These are phyloP conservation scores for Entomortierella parvispora DNA, from an alignment of 192 early-diverging fungal species.

Conservation along the genomic window DNA sequence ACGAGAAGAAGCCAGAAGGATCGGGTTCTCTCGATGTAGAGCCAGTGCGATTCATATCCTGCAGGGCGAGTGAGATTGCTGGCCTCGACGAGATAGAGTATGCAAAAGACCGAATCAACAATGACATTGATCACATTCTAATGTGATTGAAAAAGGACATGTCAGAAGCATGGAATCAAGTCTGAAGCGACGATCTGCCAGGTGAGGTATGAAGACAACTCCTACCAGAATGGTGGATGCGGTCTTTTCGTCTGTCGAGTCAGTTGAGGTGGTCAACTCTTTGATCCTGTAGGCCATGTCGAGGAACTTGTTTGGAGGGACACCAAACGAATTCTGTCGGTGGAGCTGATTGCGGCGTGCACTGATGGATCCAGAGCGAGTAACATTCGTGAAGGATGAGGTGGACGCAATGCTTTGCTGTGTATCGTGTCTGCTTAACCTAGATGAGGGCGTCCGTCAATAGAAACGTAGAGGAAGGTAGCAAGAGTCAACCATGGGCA, in stretches of 20 bases:
- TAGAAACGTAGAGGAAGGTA: not conserved
- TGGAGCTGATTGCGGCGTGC: conserved; percentile 38
- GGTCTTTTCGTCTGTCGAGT: conserved; percentile 44
- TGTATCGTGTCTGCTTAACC: conserved; percentile 20
- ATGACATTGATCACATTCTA: conserved; percentile 45
- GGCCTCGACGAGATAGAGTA: conserved; percentile 37
- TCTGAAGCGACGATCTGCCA: not conserved
- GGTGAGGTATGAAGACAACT: not conserved
- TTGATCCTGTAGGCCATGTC: conserved; percentile 10
- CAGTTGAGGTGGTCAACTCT: conserved; percentile 22
- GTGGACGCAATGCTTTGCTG: conserved; percentile 12
- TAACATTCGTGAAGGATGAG: conserved; percentile 11
- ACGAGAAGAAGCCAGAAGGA: conserved; percentile 38
- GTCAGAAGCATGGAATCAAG: too few species aligned
- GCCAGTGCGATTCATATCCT: conserved; percentile 31
- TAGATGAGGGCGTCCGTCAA: not conserved
- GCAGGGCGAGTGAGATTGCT: conserved; percentile 36
- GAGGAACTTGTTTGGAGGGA: conserved; percentile 11
- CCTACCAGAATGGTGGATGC: conserved; percentile 36
- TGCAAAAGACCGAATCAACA: conserved; percentile 28
- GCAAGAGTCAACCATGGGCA: not conserved
- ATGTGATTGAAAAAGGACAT: too few species aligned
- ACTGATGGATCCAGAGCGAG: conserved; percentile 26
- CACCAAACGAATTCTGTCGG: conserved; percentile 41
- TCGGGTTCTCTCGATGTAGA: conserved; percentile 24